Conservation (phyloP, 2,329 filamentous ascomycete species). For the Pseudogymnoascus sp. region DNA sequence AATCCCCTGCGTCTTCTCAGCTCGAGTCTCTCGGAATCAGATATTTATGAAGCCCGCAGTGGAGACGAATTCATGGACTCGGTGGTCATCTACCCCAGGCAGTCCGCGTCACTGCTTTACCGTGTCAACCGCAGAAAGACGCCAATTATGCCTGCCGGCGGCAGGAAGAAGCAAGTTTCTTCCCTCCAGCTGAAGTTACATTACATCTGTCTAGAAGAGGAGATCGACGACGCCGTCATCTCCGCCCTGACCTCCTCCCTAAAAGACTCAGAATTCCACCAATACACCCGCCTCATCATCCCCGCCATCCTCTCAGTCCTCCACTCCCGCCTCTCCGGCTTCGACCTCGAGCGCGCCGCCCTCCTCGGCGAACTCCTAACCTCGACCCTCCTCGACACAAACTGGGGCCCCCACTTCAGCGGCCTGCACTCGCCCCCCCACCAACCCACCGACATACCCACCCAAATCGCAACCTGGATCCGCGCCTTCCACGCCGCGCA, state of each 20-base stretch:
- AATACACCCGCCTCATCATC: slow-evolving; percentile 40
- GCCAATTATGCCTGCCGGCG: slow-evolving; percentile 24
- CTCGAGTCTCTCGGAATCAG: slow-evolving; percentile 62
- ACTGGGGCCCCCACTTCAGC: slow-evolving; percentile 42
- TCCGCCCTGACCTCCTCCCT: slow-evolving; percentile 36
- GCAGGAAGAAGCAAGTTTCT: slow-evolving; percentile 28
- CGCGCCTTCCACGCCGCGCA: slow-evolving; percentile 19
- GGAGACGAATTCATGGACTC: slow-evolving; percentile 43
- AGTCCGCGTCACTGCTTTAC: slow-evolving; percentile 74
- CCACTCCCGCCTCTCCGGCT: slow-evolving; percentile 35
- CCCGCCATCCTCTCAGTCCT: slow-evolving; percentile 38
- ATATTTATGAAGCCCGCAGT: slow-evolving; percentile 57
- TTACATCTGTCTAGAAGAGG: slow-evolving; percentile 69
- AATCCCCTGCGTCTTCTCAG: slow-evolving; percentile 67
- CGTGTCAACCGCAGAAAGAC: slow-evolving; percentile 53
- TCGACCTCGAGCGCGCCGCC: slow-evolving; percentile 49
- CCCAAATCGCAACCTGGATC: slow-evolving; percentile 19
- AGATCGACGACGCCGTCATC: slow-evolving; percentile 49
- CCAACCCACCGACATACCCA: slow-evolving; percentile 19
- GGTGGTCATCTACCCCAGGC: slow-evolving; percentile 66
- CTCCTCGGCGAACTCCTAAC: slow-evolving; percentile 46
- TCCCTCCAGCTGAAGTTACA: slow-evolving; percentile 59
- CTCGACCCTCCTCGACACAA: slow-evolving; percentile 35
- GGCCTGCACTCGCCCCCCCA: slow-evolving; percentile 31
- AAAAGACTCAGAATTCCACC: slow-evolving; percentile 32